These are phyloP conservation scores for Exutisphaerella laricina DNA, from an alignment of 2,329 filamentous ascomycete genomes.

Conservation along the genomic window DNA sequence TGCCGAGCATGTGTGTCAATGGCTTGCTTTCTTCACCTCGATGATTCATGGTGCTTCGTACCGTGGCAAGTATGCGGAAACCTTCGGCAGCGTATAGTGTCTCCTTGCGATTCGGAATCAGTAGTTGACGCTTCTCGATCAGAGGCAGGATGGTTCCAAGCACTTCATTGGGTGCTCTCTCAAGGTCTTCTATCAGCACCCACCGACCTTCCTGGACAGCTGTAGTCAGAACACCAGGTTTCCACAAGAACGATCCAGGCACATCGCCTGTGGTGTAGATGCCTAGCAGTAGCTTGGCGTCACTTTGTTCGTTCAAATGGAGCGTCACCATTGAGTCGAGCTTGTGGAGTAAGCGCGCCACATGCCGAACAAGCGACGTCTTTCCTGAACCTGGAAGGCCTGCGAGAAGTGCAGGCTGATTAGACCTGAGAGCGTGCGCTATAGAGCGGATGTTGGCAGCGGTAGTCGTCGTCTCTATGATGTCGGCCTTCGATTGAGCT, in stretches of 20 bases:
- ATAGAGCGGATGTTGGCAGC: slow-evolving; percentile 64
- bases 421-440: slow-evolving; percentile 59
- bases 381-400: slow-evolving; percentile 86
- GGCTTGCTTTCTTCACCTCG: slow-evolving; percentile 67
- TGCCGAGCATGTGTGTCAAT: slow-evolving; percentile 65
- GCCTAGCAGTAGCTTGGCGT: slow-evolving; percentile 92
- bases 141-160: slow-evolving; percentile 88
- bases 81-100: slow-evolving; percentile 73
- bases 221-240: slow-evolving; percentile 84
- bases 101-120: slow-evolving; percentile 85
- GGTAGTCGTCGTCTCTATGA: slow-evolving; percentile 69
- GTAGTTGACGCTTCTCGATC: slow-evolving; percentile 84
- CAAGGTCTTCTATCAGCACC: slow-evolving; percentile 95
- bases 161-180: slow-evolving; percentile 90
- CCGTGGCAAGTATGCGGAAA: slow-evolving; percentile 88
- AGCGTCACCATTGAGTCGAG: slow-evolving; percentile 82
- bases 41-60: slow-evolving; percentile 63
- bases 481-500: slow-evolving; percentile 33
- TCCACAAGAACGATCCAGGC: slow-evolving; percentile 87
- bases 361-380: slow-evolving; percentile 75
- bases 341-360: slow-evolving; percentile 73
- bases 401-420: slow-evolving; percentile 71
- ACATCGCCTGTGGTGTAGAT: slow-evolving; percentile 86
- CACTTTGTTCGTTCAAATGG: slow-evolving; percentile 95
- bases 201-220: slow-evolving; percentile 91